Evolutionary conservation across 2,329 filamentous ascomycete genomes (phyloP).

Genomic region (Stachybotrys chartarum): DNA sequence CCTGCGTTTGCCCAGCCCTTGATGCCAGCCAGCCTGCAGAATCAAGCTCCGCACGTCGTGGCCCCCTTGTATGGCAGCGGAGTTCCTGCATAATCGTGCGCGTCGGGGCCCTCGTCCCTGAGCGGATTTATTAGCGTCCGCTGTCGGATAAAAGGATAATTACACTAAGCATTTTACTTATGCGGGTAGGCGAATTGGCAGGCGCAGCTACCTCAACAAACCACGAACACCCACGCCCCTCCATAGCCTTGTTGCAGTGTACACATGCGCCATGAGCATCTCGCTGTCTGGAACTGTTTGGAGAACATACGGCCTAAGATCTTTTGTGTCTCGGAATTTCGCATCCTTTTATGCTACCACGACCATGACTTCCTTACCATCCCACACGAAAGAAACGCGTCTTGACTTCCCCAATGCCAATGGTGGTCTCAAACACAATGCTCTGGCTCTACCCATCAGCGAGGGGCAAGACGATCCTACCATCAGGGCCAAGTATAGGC

Average conservation of each 20-base stretch:
- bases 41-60: too few relatives aligned
- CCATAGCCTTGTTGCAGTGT: neutral
- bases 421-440: neutral
- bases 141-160: too few relatives aligned
- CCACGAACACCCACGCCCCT: neutral
- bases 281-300: neutral
- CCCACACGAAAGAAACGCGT: neutral
- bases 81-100: too few relatives aligned
- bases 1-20: too few relatives aligned
- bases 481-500: slow-evolving; percentile 43
- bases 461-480: slow-evolving; percentile 33
- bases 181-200: neutral
- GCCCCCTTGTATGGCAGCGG: too few relatives aligned
- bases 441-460: neutral
- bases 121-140: too few relatives aligned
- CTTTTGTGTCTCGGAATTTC: neutral
- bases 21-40: too few relatives aligned
- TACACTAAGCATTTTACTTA: too few relatives aligned
- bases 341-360: too few relatives aligned
- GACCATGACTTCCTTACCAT: neutral
- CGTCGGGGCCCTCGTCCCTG: too few relatives aligned
- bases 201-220: neutral
- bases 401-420: neutral
- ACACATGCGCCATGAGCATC: neutral
- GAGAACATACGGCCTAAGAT: neutral